Conservation (phyloP, 2,329 filamentous ascomycete species). For the Penicillium sp. region DNA sequence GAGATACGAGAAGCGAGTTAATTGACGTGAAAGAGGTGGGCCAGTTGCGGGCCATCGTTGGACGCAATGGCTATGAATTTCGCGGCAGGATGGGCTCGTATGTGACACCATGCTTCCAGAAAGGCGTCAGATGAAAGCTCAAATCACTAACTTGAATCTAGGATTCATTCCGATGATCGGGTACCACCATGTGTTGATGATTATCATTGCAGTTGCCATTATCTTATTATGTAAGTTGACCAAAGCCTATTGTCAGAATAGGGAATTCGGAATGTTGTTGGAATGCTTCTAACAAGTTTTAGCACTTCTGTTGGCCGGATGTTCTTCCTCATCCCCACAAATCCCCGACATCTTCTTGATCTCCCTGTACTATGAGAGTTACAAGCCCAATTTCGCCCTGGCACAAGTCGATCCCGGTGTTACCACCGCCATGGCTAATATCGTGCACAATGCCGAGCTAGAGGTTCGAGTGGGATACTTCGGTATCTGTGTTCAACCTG, state of each 20-base stretch:
- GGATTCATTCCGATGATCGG: constrained; percentile 63
- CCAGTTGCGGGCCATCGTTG: constrained; percentile 7
- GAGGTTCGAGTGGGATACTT: constrained; percentile 97
- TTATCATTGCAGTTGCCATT: constrained; percentile 88
- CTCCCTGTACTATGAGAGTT: constrained; percentile 92
- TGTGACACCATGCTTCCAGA: constrained; percentile 12
- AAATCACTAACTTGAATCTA: constrained; percentile 25
- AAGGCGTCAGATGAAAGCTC: not conserved
- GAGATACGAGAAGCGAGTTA: constrained; percentile 42
- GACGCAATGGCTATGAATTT: constrained; percentile 33
- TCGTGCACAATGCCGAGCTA: constrained; percentile 78
- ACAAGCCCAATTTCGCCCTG: constrained; percentile 77
- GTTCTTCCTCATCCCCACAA: constrained; percentile 91
- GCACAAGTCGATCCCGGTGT: constrained; percentile 90
- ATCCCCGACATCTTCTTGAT: constrained; percentile 97
- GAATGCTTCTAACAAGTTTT: constrained; percentile 24
- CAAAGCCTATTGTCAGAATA: not conserved
- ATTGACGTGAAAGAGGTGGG: constrained; percentile 13
- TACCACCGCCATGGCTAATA: constrained; percentile 81
- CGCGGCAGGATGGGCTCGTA: constrained; percentile 37
- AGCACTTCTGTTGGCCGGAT: constrained; percentile 92
- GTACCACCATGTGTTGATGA: constrained; percentile 91
- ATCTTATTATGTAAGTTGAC: constrained; percentile 81
- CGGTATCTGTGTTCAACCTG: constrained; percentile 91
- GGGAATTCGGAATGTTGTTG: not conserved